These are phyloP conservation scores for Hymenoscyphus repandus DNA, from an alignment of 2,329 filamentous ascomycete species.

Conservation along the genomic window DNA sequence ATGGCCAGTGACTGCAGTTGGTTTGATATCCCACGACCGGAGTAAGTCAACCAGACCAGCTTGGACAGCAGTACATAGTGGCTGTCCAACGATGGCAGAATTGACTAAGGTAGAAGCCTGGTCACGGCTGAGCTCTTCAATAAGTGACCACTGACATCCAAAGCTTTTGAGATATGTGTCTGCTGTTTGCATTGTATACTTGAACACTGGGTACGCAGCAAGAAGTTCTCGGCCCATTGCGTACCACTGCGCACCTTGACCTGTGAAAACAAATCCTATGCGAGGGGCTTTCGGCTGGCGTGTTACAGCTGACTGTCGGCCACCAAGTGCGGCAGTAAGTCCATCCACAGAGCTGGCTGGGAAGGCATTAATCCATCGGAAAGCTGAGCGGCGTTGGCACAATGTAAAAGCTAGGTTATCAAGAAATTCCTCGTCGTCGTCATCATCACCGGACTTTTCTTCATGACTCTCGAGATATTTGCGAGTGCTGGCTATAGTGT, in stretches of 20 bases:
- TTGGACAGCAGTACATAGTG: conserved; percentile 33
- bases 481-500: background rate
- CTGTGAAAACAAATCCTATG: conserved; percentile 21
- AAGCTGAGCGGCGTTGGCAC: conserved; percentile 10
- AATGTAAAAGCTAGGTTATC: conserved; percentile 18
- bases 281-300: background rate
- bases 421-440: conserved; percentile 5
- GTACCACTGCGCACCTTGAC: conserved; percentile 24
- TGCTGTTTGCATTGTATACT: background rate
- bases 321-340: background rate
- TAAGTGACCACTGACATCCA: conserved; percentile 13
- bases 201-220: conserved; percentile 6
- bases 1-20: conserved; percentile 26
- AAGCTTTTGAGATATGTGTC: conserved; percentile 9
- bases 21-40: conserved; percentile 15
- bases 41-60: conserved; percentile 31
- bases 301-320: background rate
- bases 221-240: conserved; percentile 18
- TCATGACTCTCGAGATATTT: background rate
- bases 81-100: conserved; percentile 18
- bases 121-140: no score
- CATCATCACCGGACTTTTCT: background rate
- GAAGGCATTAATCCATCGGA: conserved; percentile 7
- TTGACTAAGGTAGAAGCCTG: no score
- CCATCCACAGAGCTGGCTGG: background rate